Percentiles rank a stretch among this genome's conserved stretches.
phyloP scores from a whole-genome alignment of 768 basidiomycete species.

The Leccinum variicolor region DNA sequence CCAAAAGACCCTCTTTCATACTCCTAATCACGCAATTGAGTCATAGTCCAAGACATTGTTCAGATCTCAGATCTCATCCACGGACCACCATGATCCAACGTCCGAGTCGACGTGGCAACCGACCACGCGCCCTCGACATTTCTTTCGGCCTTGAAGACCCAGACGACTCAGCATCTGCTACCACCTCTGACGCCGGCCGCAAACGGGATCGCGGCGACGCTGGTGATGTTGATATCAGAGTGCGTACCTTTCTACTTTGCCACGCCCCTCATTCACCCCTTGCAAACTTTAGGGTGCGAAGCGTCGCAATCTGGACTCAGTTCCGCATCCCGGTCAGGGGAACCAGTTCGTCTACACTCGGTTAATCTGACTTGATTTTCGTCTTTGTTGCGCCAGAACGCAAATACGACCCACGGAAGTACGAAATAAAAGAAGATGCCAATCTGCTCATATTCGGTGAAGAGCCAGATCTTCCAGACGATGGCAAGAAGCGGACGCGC shows the following conservation, averaged over 20 bases:
- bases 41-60: background rate
- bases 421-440: constrained; percentile 35
- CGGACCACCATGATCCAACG: background rate
- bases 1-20: background rate
- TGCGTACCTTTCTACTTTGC: constrained; percentile 4
- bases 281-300: constrained; percentile 17
- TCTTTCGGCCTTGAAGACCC: constrained; percentile 45
- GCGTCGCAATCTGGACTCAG: constrained; percentile 26
- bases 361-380: background rate
- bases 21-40: background rate
- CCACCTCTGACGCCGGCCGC: constrained; percentile 26
- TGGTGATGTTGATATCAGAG: constrained; percentile 12
- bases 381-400: constrained; percentile 27
- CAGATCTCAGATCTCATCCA: background rate
- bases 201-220: constrained; percentile 22
- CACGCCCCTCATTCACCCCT: background rate
- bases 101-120: constrained; percentile 29
- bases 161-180: constrained; percentile 17
- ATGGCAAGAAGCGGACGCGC: constrained; percentile 51
- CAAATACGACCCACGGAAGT: constrained; percentile 34
- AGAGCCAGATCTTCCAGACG: constrained; percentile 34
- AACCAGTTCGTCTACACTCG: background rate
- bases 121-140: constrained; percentile 54
- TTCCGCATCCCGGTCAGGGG: constrained; percentile 15
- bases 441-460: constrained; percentile 41